Evolutionary conservation across 75 land plant genomes (phyloP), one percentile per base, ranked within the genome.

Genomic region (Azolla pinnata): DNA sequence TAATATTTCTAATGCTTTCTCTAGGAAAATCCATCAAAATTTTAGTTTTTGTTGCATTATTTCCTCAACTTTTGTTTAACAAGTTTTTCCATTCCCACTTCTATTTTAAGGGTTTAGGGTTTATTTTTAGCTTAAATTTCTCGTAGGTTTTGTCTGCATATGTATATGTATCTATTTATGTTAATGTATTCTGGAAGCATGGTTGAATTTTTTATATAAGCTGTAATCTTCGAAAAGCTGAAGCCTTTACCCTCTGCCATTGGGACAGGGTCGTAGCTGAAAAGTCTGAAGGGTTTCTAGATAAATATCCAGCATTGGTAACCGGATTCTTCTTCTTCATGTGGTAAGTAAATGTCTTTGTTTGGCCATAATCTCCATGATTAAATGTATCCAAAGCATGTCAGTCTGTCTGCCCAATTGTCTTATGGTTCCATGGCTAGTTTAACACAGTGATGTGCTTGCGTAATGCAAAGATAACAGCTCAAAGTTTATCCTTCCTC

Each of bases 251-350:
- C n/a, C n/a, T n/a, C n/a, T n/a, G n/a, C n/a, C 42, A 7, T 38
- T 38, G 7, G 42, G 14, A 38, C 54, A 52, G 54, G 54, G 54
- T 27, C 2, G 54, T 52, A 4, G 27, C 5, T 26, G 54, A 52
- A 52, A 52, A 27, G 25, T 27, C 54, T 2, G 29, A 26, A 27
- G 54, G 54, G 3, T 71, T 71, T 31, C 0, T 51, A 8, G 54
- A 50, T 0, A 65, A 52, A 21, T 32, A 71, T 48, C 74, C 74
- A 14, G 68, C 74, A 19, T 28, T 71, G 35, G 74, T 71, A 8
- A 71, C 74, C 29, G 74, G 74, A n/a, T 71, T 71, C 74, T 71
- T 71, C 62, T 71, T 71, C 45, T 71, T 71, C 57, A 42, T 53
- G 46, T 71, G 74, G 74, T 71, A 28, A 50, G 68, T 47, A 55